Percentiles rank a stretch among this genome's conserved stretches.
These are phyloP conservation scores for Stereum hirsutum DNA, from an alignment of 1,284 basidiomycete species.

Conservation along the genomic window DNA sequence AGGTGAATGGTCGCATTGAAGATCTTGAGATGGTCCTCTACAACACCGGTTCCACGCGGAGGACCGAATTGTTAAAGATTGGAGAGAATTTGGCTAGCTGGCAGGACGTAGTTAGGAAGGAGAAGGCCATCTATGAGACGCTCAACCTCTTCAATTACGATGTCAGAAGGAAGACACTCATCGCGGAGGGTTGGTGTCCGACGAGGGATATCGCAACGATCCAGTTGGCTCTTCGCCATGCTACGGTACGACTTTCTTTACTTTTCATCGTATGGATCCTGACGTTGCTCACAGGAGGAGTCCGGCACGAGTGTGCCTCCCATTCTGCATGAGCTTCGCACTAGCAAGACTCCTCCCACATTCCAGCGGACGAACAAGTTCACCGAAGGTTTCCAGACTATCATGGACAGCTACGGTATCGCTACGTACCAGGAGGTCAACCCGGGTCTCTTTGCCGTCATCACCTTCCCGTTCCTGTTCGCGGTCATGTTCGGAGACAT, in stretches of 20 bases:
- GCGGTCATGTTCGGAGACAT: conserved; percentile 95
- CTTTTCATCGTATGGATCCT: conserved; percentile 3
- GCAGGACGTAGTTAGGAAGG: conserved; percentile 92
- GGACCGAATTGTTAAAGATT: conserved; percentile 78
- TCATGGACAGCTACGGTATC: conserved; percentile 97
- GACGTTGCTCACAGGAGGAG: conserved; percentile 54
- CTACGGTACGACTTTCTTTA: conserved; percentile 53
- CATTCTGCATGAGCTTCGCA: conserved; percentile 86
- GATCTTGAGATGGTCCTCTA: conserved; percentile 88
- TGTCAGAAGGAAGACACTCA: conserved; percentile 85
- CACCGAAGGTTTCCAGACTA: conserved; percentile 94
- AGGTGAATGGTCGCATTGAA: conserved; percentile 86
- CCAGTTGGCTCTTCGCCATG: conserved; percentile 84
- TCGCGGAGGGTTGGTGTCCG: conserved; percentile 98
- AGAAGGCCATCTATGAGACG: conserved; percentile 94
- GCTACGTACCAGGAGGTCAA: conserved; percentile 97
- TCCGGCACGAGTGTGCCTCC: conserved; percentile 91
- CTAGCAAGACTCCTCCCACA: conserved; percentile 90
- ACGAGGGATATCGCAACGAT: conserved; percentile 84
- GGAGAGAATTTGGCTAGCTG: conserved; percentile 85
- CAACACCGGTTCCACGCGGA: conserved; percentile 83
- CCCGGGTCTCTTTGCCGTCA: conserved; percentile 89
- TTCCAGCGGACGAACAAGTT: conserved; percentile 96
- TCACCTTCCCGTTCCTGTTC: conserved; percentile 98
- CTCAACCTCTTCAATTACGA: conserved; percentile 95